These are phyloP conservation scores for Epichloe aotearoae DNA, from an alignment of 2,329 filamentous ascomycete species.

Conservation along the genomic window DNA sequence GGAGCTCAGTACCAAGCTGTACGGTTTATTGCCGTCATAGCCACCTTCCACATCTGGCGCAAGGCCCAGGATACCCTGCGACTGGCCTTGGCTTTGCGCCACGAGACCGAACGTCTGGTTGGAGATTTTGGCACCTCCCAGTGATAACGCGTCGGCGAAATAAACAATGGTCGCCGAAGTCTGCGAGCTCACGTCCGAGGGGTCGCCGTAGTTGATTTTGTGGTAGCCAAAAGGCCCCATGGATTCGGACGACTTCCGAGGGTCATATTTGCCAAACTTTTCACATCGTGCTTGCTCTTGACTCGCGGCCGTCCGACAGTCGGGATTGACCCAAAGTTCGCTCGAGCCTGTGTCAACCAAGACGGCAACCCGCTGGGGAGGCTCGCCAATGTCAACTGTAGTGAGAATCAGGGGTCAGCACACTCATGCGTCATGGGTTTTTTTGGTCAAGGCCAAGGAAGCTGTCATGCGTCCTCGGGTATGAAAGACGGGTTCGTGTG, in stretches of 20 bases:
- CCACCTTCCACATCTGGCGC: constrained; percentile 29
- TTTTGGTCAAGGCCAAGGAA: background rate
- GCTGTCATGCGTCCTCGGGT: no score
- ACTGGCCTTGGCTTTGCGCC: constrained; percentile 29
- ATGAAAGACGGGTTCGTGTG: background rate
- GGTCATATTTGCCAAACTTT: constrained; percentile 31
- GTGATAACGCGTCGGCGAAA: constrained; percentile 30
- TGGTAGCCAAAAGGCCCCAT: constrained; percentile 23
- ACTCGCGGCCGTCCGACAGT: constrained; percentile 27
- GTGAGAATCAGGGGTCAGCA: background rate
- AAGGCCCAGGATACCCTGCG: constrained; percentile 39
- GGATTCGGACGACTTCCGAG: constrained; percentile 24
- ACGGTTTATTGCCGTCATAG: constrained; percentile 24
- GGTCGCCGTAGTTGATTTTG: constrained; percentile 27
- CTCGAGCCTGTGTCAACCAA: constrained; percentile 39
- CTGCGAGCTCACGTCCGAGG: constrained; percentile 20
- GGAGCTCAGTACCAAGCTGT: constrained; percentile 40
- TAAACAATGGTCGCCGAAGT: constrained; percentile 30
- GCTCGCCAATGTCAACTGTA: constrained; percentile 29
- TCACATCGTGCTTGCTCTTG: constrained; percentile 24
- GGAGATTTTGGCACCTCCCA: constrained; percentile 27
- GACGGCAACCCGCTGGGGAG: constrained; percentile 30
- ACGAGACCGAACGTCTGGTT: constrained; percentile 39
- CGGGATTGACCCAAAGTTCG: constrained; percentile 42
- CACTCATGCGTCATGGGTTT: background rate